phyloP scores from a whole-genome alignment of 345 rosid genomes.

The Clarkia xantiana region DNA sequence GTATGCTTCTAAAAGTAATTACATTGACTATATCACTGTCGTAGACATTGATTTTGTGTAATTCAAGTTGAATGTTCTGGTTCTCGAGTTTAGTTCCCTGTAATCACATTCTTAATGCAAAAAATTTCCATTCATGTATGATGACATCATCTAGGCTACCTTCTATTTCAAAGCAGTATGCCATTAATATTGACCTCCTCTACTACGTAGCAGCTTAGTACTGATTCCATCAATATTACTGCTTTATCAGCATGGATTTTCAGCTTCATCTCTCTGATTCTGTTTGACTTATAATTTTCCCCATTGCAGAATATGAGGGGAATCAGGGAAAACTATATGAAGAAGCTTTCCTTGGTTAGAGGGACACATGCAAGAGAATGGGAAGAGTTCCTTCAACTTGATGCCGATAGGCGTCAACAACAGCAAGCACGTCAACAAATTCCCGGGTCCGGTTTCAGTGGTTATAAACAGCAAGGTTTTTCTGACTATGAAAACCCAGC shows the following conservation, averaged over 20 bases:
- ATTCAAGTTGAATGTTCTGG: too few species aligned
- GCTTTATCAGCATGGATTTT: background rate
- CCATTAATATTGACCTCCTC: too few species aligned
- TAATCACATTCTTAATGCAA: too few species aligned
- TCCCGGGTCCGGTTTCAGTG: conserved; percentile 40
- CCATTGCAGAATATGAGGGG: conserved; percentile 66
- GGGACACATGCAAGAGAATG: conserved; percentile 55
- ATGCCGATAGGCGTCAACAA: conserved; percentile 69
- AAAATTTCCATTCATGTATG: too few species aligned
- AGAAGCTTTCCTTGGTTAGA: conserved; percentile 54
- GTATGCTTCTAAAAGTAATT: background rate
- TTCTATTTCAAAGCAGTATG: too few species aligned
- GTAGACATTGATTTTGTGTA: too few species aligned
- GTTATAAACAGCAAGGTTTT: conserved; percentile 64
- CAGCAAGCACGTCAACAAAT: conserved; percentile 52
- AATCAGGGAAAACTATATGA: conserved; percentile 73
- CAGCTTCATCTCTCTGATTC: background rate
- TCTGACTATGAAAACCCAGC: conserved; percentile 48
- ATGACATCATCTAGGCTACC: too few species aligned
- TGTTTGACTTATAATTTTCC: conserved; percentile 23
- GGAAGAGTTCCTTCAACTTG: conserved; percentile 77
- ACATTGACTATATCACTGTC: too few species aligned
- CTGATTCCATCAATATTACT: too few species aligned
- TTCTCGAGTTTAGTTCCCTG: too few species aligned
- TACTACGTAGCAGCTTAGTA: too few species aligned